These are phyloP conservation scores for Furcasterigmium sp. DNA, from an alignment of 2,329 filamentous ascomycete genomes.

Conservation along the genomic window DNA sequence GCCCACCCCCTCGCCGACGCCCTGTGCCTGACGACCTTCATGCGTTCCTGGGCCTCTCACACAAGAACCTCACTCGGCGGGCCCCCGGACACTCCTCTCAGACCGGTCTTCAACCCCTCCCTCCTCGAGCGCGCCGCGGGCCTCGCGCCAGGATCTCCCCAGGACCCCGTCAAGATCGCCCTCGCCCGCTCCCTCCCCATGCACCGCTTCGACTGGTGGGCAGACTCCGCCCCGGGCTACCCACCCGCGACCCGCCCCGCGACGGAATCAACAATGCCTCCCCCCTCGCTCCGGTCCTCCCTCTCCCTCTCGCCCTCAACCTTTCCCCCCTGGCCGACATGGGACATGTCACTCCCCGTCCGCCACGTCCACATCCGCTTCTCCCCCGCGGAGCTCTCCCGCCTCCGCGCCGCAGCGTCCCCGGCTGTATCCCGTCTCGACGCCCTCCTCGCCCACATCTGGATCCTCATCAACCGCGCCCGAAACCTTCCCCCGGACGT, in stretches of 20 bases:
- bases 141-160: constrained; percentile 3
- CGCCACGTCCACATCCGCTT: constrained; percentile 31
- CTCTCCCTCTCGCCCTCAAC: constrained; percentile 22
- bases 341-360: constrained; percentile 28
- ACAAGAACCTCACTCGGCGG: constrained; percentile 13
- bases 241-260: constrained; percentile 17
- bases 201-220: constrained; percentile 44
- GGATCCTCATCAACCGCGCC: constrained; percentile 36
- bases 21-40: constrained; percentile 33
- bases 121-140: constrained; percentile 30
- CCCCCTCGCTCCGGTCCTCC: no score
- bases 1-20: constrained; percentile 41
- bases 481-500: constrained; percentile 20
- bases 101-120: constrained; percentile 32
- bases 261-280: constrained; percentile 19
- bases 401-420: constrained; percentile 5
- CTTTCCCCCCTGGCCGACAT: constrained; percentile 34
- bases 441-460: constrained; percentile 39
- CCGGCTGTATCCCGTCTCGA: constrained; percentile 32
- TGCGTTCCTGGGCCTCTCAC: constrained; percentile 32
- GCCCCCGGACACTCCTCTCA: not conserved
- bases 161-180: constrained; percentile 18
- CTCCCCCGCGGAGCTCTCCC: constrained; percentile 17
- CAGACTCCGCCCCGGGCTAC: constrained; percentile 21
- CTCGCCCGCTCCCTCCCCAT: constrained; percentile 32